A percentile compares a stretch with the other conserved stretches of the same genome.
Evolutionary conservation across 805 yeast species (phyloP).

Genomic region (Wickerhamiella vanderwaltii): DNA sequence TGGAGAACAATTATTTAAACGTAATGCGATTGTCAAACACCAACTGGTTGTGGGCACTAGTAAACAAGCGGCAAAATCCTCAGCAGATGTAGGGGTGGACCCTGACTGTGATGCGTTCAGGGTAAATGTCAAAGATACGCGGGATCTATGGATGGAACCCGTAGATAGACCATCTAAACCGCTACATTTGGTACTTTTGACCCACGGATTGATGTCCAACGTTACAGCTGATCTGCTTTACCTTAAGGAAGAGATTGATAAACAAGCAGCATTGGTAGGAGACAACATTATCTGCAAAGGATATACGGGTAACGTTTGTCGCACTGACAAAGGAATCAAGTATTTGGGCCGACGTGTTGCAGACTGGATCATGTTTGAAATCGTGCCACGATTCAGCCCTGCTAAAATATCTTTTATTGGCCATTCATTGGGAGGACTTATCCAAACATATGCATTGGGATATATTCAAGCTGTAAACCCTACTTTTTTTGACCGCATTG

Average conservation of each 20-base stretch:
- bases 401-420: slow-evolving; percentile 72
- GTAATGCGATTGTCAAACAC: slow-evolving; percentile 55
- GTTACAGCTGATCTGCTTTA: slow-evolving; percentile 82
- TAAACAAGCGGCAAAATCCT: slow-evolving; percentile 18
- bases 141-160: slow-evolving; percentile 67
- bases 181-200: slow-evolving; percentile 69
- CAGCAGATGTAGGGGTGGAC: slow-evolving; percentile 9
- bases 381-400: slow-evolving; percentile 36
- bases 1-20: slow-evolving; percentile 66
- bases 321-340: slow-evolving; percentile 80
- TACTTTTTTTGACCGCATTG: slow-evolving; percentile 48
- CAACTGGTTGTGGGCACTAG: slow-evolving; percentile 41
- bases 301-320: slow-evolving; percentile 68
- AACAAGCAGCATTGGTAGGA: slow-evolving; percentile 31
- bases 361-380: slow-evolving; percentile 48
- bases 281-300: slow-evolving; percentile 75
- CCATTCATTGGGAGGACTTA: slow-evolving; percentile 88
- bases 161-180: slow-evolving; percentile 39
- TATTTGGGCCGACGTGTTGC: slow-evolving; percentile 75
- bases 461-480: slow-evolving; percentile 55
- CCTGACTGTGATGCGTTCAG: slow-evolving; percentile 14
- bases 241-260: slow-evolving; percentile 67
- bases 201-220: slow-evolving; percentile 90
- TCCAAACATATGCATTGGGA: slow-evolving; percentile 83
- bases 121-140: slow-evolving; percentile 40